Conservation (phyloP, 805 yeast species). For the Cephaloascus fragrans region DNA sequence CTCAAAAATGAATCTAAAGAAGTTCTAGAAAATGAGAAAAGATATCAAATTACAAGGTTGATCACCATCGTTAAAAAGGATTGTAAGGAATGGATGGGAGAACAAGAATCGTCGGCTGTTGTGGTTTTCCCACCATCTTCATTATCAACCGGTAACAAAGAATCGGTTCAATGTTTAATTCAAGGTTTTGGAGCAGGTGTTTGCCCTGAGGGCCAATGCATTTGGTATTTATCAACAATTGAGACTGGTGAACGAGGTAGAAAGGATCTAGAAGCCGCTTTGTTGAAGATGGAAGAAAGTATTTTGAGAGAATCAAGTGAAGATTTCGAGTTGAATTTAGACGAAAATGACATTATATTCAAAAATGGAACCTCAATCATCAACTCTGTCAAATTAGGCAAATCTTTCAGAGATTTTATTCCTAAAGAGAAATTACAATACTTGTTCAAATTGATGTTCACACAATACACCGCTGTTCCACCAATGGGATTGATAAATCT, state of each 20-base stretch:
- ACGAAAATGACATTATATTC: slow-evolving; percentile 37
- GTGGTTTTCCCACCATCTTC: slow-evolving; percentile 90
- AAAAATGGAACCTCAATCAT: slow-evolving; percentile 53
- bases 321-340: slow-evolving; percentile 36
- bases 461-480: slow-evolving; percentile 47
- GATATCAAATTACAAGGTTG: slow-evolving; percentile 58
- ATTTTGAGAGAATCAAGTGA: slow-evolving; percentile 70
- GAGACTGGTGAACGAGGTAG: slow-evolving; percentile 65
- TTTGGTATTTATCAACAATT: slow-evolving; percentile 82
- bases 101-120: slow-evolving; percentile 73
- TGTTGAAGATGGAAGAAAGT: slow-evolving; percentile 68
- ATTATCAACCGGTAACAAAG: slow-evolving; percentile 51
- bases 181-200: slow-evolving; percentile 83
- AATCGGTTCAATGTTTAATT: slow-evolving; percentile 78
- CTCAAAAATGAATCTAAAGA: slow-evolving; percentile 22
- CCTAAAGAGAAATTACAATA: slow-evolving; percentile 66
- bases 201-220: slow-evolving; percentile 77
- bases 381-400: slow-evolving; percentile 78
- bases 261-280: slow-evolving; percentile 71
- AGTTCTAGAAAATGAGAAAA: slow-evolving; percentile 30
- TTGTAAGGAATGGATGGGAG: slow-evolving; percentile 88
- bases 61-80: slow-evolving; percentile 77
- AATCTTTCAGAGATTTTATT: slow-evolving; percentile 74
- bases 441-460: slow-evolving; percentile 50
- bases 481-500: slow-evolving; percentile 44